These are phyloP conservation scores for Candida freyschussii DNA, from an alignment of 1,139 yeast species.

Conservation along the genomic window DNA sequence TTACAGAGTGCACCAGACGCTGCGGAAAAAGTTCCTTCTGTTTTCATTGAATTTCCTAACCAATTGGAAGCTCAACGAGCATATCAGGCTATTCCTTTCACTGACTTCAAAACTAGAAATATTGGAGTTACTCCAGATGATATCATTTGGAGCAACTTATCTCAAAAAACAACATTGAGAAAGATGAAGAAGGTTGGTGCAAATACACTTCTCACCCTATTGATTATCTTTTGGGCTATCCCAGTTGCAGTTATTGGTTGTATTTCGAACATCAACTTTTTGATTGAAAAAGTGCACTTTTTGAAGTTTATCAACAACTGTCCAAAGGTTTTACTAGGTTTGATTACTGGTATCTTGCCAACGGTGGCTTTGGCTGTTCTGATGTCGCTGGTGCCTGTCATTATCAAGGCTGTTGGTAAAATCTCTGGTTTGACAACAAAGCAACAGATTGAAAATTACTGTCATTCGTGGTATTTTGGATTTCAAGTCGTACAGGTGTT, in stretches of 20 bases:
- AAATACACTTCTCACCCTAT: constrained; percentile 44
- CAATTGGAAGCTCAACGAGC: constrained; percentile 72
- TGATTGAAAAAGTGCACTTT: constrained; percentile 56
- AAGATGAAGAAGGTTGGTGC: constrained; percentile 47
- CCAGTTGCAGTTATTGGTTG: constrained; percentile 84
- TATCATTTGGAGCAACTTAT: constrained; percentile 59
- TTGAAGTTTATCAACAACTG: constrained; percentile 59
- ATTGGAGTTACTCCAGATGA: constrained; percentile 63
- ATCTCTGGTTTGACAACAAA: constrained; percentile 65
- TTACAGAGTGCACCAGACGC: constrained; percentile 44
- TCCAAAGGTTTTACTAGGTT: constrained; percentile 53
- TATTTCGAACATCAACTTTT: constrained; percentile 66
- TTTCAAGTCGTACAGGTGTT: constrained; percentile 87
- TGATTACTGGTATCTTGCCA: constrained; percentile 75
- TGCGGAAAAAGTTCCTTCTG: constrained; percentile 48
- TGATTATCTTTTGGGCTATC: constrained; percentile 75
- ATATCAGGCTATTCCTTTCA: constrained; percentile 50
- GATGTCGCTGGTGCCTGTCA: constrained; percentile 74
- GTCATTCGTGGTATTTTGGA: constrained; percentile 83
- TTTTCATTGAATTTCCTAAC: constrained; percentile 65
- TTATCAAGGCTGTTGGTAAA: constrained; percentile 70
- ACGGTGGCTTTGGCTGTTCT: constrained; percentile 60
- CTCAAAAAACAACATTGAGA: constrained; percentile 56
- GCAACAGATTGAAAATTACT: constrained; percentile 71
- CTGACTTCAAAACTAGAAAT: constrained; percentile 32